Evolutionary conservation across 1,139 yeast species (phyloP).

Genomic region (Scheffersomyces illinoinensis): DNA sequence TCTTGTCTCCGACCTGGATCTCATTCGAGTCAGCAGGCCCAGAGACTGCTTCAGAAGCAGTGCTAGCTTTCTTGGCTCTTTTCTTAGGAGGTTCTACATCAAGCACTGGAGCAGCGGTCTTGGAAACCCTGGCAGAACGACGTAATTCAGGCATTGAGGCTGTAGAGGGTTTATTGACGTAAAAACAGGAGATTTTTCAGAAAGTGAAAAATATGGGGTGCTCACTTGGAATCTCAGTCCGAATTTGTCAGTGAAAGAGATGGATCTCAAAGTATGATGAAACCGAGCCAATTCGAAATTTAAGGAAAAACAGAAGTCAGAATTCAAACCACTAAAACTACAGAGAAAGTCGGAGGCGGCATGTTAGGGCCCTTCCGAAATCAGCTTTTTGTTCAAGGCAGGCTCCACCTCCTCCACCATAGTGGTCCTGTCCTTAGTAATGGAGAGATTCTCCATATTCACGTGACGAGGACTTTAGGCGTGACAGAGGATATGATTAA

Average conservation of each 20-base stretch:
- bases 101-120: slow-evolving; percentile 11
- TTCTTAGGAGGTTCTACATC: slow-evolving; percentile 21
- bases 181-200: background rate
- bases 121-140: slow-evolving; percentile 50
- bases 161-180: background rate
- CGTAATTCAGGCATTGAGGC: slow-evolving; percentile 49
- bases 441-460: background rate
- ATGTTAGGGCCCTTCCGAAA: background rate
- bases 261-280: background rate
- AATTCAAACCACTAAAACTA: background rate
- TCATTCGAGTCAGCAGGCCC: slow-evolving; percentile 13
- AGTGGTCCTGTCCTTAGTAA: background rate
- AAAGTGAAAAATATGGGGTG: background rate
- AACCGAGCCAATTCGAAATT: background rate
- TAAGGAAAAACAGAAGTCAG: too few species aligned
- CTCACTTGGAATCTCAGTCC: background rate
- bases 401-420: background rate
- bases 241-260: background rate
- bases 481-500: background rate
- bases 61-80: slow-evolving; percentile 19
- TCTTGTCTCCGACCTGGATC: slow-evolving; percentile 62
- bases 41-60: slow-evolving; percentile 12
- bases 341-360: background rate
- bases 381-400: background rate
- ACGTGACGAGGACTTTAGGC: background rate